These are phyloP conservation scores for Atkinsonella texensis DNA, from an alignment of 2,329 filamentous ascomycete genomes.

Conservation along the genomic window DNA sequence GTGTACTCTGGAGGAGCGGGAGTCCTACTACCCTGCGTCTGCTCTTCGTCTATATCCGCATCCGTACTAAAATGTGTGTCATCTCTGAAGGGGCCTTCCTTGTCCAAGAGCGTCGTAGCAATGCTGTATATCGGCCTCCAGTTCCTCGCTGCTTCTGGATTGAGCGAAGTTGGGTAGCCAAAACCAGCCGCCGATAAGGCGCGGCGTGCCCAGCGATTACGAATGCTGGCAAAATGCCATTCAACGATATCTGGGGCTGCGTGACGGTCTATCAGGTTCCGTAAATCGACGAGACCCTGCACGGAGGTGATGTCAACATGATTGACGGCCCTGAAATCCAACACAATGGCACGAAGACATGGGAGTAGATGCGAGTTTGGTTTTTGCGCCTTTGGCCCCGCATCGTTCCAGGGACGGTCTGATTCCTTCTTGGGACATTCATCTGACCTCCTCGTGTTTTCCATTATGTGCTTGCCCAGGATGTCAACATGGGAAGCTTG, in stretches of 20 bases:
- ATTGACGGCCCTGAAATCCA: slow-evolving; percentile 47
- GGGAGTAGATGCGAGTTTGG: slow-evolving; percentile 25
- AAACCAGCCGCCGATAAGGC: slow-evolving; percentile 45
- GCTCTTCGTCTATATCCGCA: slow-evolving; percentile 8
- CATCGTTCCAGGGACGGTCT: slow-evolving; percentile 45
- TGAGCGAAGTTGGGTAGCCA: slow-evolving; percentile 28
- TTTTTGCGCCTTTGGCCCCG: slow-evolving; percentile 22
- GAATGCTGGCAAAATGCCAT: slow-evolving; percentile 42
- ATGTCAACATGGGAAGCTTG: slow-evolving; percentile 34
- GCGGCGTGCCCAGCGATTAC: slow-evolving; percentile 44
- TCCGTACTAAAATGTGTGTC: slow-evolving; percentile 1
- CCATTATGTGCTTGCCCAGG: slow-evolving; percentile 27
- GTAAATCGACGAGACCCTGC: slow-evolving; percentile 43
- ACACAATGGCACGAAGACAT: slow-evolving; percentile 38
- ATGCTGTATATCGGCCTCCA: slow-evolving; percentile 24
- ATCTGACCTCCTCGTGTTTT: slow-evolving; percentile 26
- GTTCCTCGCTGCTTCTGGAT: slow-evolving; percentile 14
- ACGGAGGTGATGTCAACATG: slow-evolving; percentile 45
- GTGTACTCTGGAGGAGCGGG: neutral
- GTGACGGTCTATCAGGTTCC: slow-evolving; percentile 41
- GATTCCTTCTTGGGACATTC: slow-evolving; percentile 23
- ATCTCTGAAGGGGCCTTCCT: slow-evolving; percentile 5
- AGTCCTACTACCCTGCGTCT: neutral
- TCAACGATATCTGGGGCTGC: slow-evolving; percentile 34
- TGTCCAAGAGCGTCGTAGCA: slow-evolving; percentile 12